phyloP scores from a whole-genome alignment of 306 rosid genomes.

The Betula pendula region DNA sequence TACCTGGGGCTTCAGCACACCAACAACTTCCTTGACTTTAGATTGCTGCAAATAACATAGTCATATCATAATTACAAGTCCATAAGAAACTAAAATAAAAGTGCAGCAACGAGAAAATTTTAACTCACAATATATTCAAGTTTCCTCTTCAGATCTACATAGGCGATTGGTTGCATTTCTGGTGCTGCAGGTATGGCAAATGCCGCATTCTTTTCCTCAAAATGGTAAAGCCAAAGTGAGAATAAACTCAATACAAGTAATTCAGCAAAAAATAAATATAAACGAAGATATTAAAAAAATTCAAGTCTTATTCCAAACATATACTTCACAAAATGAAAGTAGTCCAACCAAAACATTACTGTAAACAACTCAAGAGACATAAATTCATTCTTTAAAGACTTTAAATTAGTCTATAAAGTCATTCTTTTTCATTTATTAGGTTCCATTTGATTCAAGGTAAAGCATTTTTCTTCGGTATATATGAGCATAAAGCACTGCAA shows the following conservation, averaged over 20 bases:
- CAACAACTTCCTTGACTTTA: conserved; percentile 66
- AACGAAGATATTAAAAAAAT: background rate
- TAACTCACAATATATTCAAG: conserved; percentile 72
- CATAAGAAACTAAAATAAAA: conserved; percentile 11
- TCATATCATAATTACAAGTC: conserved; percentile 18
- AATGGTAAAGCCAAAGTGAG: conserved; percentile 12
- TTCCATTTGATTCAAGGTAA: no score
- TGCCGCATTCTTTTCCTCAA: conserved; percentile 14
- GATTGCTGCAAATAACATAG: conserved; percentile 55
- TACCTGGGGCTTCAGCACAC: conserved; percentile 59
- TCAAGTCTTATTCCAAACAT: background rate
- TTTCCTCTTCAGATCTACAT: conserved; percentile 61
- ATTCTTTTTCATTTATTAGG: no score
- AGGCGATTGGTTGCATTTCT: conserved; percentile 25
- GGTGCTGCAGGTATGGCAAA: conserved; percentile 29
- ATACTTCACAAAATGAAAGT: background rate
- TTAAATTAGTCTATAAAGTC: no score
- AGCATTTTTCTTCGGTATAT: no score
- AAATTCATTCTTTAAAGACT: background rate
- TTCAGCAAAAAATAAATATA: background rate
- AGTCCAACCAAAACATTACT: background rate
- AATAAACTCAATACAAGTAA: background rate
- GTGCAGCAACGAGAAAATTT: conserved; percentile 1
- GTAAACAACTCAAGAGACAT: background rate
- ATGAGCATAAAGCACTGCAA: no score